These are phyloP conservation scores for Phytophthora cryptogea DNA, from an alignment of 352 stramenopile species.

Conservation along the genomic window DNA sequence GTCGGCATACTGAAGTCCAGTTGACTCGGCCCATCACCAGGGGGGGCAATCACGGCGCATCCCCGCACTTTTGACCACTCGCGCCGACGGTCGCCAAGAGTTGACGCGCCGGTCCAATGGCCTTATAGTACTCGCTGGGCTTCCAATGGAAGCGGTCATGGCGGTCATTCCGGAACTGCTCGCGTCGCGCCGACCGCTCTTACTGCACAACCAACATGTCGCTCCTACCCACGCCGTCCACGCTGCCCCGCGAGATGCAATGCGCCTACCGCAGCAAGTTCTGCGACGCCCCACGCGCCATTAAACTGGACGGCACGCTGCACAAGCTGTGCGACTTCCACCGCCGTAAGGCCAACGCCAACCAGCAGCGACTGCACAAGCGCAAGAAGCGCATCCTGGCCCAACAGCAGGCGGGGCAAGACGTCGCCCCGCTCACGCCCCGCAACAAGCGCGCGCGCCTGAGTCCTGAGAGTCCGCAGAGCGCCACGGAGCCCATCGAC, in stretches of 20 bases:
- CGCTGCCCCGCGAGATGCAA: constrained; percentile 34
- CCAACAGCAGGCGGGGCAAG: constrained; percentile 11
- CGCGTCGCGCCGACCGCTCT: background rate
- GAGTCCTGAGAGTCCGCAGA: constrained; percentile 23
- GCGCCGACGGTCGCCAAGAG: constrained; percentile 24
- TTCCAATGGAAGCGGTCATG: background rate
- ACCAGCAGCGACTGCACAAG: constrained; percentile 48
- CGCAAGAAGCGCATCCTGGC: constrained; percentile 44
- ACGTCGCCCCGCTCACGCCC: constrained; percentile 15
- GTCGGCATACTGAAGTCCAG: constrained; percentile 19
- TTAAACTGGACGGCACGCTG: constrained; percentile 50
- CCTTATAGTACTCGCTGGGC: constrained; percentile 26
- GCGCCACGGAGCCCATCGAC: constrained; percentile 23
- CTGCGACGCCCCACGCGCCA: constrained; percentile 45
- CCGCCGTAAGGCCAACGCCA: constrained; percentile 53
- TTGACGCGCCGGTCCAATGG: constrained; percentile 5
- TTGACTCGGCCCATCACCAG: constrained; percentile 19
- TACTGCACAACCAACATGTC: background rate
- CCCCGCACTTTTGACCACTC: constrained; percentile 20
- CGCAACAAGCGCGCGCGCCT: constrained; percentile 19
- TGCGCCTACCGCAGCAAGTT: constrained; percentile 58
- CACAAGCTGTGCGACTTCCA: constrained; percentile 64
- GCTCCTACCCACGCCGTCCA: background rate
- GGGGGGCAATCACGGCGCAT: constrained; percentile 18
- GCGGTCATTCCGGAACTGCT: constrained; percentile 31